Percentiles rank a stretch among this genome's conserved stretches.
These are phyloP conservation scores for Tausonia pullulans DNA, from an alignment of 1,284 basidiomycete species.

Conservation along the genomic window DNA sequence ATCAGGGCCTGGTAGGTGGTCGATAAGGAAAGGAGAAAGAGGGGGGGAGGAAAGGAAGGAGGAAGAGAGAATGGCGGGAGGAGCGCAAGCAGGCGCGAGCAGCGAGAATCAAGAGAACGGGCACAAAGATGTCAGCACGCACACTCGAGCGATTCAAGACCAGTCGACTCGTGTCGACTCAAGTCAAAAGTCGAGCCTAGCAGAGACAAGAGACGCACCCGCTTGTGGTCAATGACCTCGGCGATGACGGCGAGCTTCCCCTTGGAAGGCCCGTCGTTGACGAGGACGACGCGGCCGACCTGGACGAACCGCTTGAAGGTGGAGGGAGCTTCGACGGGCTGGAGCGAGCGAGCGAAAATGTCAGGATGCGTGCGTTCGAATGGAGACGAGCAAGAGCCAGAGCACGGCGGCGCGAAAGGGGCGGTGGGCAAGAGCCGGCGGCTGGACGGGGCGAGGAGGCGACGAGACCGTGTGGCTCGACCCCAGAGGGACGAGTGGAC, in stretches of 20 bases:
- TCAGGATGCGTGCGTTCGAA: conserved; percentile 6
- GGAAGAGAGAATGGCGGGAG: background rate
- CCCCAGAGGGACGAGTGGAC: too few species aligned
- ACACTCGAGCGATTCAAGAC: background rate
- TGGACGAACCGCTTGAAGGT: conserved; percentile 97
- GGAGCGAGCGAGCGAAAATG: background rate
- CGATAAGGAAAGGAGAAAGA: background rate
- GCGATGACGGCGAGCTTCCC: conserved; percentile 91
- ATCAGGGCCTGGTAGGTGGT: conserved; percentile 65
- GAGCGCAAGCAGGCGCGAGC: background rate
- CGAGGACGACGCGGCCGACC: conserved; percentile 97
- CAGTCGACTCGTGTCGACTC: background rate
- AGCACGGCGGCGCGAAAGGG: too few species aligned
- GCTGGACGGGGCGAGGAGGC: too few species aligned
- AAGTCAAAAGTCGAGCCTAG: background rate
- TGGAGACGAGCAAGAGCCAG: background rate
- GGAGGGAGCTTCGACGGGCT: conserved; percentile 42
- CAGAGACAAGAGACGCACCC: conserved; percentile 42
- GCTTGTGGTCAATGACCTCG: conserved; percentile 98
- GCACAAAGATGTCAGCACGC: background rate
- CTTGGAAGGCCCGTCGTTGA: conserved; percentile 73
- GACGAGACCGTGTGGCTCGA: too few species aligned
- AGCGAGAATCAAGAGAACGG: too few species aligned
- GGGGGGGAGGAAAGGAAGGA: background rate
- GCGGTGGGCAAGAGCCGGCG: too few species aligned